phyloP scores from a whole-genome alignment of 2,329 filamentous ascomycete genomes.

The Aspergillus brasiliensis region DNA sequence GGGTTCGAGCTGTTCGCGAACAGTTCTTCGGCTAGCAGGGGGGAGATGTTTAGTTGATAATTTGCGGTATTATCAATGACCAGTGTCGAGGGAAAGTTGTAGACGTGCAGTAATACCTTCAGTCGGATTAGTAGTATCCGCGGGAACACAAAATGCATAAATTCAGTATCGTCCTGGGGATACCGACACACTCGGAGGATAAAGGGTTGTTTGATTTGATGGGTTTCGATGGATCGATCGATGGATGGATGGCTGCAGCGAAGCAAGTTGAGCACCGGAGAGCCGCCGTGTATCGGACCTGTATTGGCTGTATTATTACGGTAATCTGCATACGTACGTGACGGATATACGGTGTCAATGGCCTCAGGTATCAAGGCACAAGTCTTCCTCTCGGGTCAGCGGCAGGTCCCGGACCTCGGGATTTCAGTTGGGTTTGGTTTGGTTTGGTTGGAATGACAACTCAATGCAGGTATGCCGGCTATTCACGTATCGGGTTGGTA shows the following conservation, averaged over 20 bases:
- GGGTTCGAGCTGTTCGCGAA: neutral
- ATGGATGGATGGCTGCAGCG: neutral
- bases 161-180: no score
- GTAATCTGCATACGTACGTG: neutral
- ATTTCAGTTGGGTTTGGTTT: no score
- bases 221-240: neutral
- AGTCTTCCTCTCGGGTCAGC: neutral
- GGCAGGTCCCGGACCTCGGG: neutral
- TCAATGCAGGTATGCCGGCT: neutral
- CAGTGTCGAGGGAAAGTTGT: no score
- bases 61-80: neutral
- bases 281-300: neutral
- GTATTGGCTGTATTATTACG: neutral
- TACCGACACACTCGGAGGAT: no score
- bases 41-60: neutral
- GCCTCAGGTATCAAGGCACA: neutral
- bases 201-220: no score
- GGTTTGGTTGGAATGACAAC: neutral
- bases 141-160: no score
- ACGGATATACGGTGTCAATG: neutral
- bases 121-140: no score
- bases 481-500: neutral
- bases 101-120: no score
- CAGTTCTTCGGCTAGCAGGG: neutral
- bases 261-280: neutral